Percentiles rank a stretch among this genome's conserved stretches.
phyloP scores from a whole-genome alignment of 768 basidiomycete species.

The Lactarius evosmus region DNA sequence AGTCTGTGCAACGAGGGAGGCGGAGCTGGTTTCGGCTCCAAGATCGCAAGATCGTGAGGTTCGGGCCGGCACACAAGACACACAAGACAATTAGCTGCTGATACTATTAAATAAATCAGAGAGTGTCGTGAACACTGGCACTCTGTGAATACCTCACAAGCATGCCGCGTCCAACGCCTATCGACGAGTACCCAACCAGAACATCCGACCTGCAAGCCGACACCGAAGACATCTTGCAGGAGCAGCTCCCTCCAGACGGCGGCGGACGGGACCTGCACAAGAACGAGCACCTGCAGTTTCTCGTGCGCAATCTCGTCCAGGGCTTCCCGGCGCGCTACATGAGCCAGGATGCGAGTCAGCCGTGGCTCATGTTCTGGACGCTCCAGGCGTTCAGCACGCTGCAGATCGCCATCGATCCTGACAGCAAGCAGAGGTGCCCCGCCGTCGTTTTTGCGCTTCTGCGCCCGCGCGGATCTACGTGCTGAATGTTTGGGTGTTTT shows the following conservation, averaged over 20 bases:
- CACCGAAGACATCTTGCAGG: constrained; percentile 62
- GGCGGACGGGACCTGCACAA: constrained; percentile 48
- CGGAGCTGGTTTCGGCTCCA: too few species aligned
- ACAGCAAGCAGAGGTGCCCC: constrained; percentile 70
- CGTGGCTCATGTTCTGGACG: constrained; percentile 95
- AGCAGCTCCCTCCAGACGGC: constrained; percentile 45
- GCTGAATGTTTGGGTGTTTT: constrained; percentile 14
- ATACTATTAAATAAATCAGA: not conserved
- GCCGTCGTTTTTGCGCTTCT: not conserved
- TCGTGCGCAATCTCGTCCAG: constrained; percentile 67
- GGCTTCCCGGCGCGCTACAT: constrained; percentile 78
- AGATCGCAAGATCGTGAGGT: not conserved
- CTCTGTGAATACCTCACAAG: not conserved
- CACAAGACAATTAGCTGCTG: constrained; percentile 1
- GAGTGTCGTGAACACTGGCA: too few species aligned
- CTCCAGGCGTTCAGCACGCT: constrained; percentile 78
- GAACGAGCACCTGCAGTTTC: constrained; percentile 69
- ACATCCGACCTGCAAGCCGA: constrained; percentile 62
- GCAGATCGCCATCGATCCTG: constrained; percentile 75
- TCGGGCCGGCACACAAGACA: not conserved
- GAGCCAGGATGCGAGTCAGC: constrained; percentile 89
- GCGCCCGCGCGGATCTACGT: not conserved
- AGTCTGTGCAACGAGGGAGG: too few species aligned
- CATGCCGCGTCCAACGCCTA: constrained; percentile 39
- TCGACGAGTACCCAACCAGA: constrained; percentile 57